Conservation (phyloP, 2,329 filamentous ascomycete species). For the Lasiodiplodia theobromae region DNA sequence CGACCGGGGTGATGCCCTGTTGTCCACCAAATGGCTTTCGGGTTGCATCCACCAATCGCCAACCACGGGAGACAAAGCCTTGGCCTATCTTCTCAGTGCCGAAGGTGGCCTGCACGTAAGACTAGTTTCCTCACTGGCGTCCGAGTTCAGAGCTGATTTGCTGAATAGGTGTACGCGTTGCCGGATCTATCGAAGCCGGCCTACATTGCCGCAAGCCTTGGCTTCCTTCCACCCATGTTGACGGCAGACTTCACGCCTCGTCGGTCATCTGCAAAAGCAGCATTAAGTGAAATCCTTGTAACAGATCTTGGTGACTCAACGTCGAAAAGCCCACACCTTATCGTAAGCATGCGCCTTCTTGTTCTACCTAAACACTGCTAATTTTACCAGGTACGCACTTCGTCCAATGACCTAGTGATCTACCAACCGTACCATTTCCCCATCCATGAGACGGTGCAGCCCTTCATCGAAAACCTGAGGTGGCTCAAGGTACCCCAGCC, state of each 20-base stretch:
- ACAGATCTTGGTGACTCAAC: conserved; percentile 82
- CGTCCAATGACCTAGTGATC: conserved; percentile 81
- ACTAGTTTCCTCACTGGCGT: background rate
- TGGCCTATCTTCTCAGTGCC: conserved; percentile 79
- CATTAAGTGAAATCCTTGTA: conserved; percentile 79
- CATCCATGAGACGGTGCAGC: conserved; percentile 45
- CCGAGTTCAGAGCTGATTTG: background rate
- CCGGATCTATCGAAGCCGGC: conserved; percentile 74
- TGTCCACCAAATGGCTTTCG: conserved; percentile 77
- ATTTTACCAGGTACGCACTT: conserved; percentile 70
- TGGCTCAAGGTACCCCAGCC: conserved; percentile 80
- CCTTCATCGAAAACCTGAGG: conserved; percentile 66
- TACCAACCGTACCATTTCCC: conserved; percentile 75
- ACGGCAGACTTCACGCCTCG: conserved; percentile 74
- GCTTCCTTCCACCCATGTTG: conserved; percentile 78
- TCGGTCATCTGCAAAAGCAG: conserved; percentile 75
- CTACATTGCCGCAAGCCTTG: conserved; percentile 77
- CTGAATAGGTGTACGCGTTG: conserved; percentile 74
- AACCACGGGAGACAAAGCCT: conserved; percentile 59
- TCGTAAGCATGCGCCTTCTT: conserved; percentile 63
- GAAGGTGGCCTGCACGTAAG: conserved; percentile 78
- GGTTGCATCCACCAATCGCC: conserved; percentile 82
- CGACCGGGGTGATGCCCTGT: conserved; percentile 65
- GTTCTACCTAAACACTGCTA: background rate
- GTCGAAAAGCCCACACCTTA: conserved; percentile 76